Evolutionary conservation across 768 basidiomycete genomes (phyloP).

Genomic region (Goffeauzyma gilvescens): DNA sequence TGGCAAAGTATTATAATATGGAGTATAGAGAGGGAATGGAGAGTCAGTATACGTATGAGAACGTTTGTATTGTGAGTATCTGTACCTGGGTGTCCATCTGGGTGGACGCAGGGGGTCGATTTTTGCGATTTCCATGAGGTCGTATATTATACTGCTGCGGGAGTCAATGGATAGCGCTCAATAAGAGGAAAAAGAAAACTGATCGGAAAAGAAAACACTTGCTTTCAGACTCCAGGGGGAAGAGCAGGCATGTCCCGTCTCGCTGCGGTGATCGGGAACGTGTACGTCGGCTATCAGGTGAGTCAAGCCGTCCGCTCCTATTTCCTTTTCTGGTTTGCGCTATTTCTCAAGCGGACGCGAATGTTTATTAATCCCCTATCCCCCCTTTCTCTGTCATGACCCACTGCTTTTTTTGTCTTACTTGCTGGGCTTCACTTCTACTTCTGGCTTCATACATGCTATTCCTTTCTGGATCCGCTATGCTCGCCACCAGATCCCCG

Average conservation of each 20-base stretch:
- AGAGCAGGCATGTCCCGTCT: constrained; percentile 74
- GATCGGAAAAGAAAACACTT: not conserved
- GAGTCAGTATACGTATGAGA: constrained; percentile 77
- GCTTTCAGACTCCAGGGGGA: constrained; percentile 46
- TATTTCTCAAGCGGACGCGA: too few relatives aligned
- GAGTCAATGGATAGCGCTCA: too few relatives aligned
- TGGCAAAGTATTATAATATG: constrained; percentile 72
- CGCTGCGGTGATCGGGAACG: constrained; percentile 77
- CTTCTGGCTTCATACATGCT: constrained; percentile 67
- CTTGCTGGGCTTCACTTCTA: constrained; percentile 7
- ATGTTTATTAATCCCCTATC: too few relatives aligned
- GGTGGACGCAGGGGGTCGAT: too few relatives aligned
- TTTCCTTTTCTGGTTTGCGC: too few relatives aligned
- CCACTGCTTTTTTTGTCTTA: constrained; percentile 33
- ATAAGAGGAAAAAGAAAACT: too few relatives aligned
- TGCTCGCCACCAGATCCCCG: not conserved
- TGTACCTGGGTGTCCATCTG: too few relatives aligned
- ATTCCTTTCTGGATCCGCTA: too few relatives aligned
- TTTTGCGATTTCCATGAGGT: too few relatives aligned
- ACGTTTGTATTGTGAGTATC: constrained; percentile 47
- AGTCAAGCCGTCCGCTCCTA: too few relatives aligned
- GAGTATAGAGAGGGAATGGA: constrained; percentile 63
- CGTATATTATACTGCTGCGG: too few relatives aligned
- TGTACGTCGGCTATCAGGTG: constrained; percentile 51
- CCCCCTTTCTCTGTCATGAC: too few relatives aligned